Conservation (phyloP, 2,329 filamentous ascomycete species). For the Parafenestella ontariensis region DNA sequence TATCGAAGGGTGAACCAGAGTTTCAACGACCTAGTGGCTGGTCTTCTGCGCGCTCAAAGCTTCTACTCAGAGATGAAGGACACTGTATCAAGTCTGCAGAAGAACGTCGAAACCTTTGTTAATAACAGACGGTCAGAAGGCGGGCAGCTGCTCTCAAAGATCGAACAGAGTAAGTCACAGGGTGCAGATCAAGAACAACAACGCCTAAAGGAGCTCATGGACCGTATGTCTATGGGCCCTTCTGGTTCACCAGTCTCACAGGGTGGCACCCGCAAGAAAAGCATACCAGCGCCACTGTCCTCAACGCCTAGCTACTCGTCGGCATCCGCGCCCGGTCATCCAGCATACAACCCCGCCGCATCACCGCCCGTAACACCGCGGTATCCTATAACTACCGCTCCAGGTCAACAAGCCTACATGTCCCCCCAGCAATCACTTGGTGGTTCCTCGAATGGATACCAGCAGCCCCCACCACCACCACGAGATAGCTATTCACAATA, state of each 20-base stretch:
- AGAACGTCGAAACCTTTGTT: conserved; percentile 97
- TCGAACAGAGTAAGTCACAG: conserved; percentile 77
- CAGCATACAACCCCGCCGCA: conserved; percentile 60
- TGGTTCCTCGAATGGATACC: conserved; percentile 32
- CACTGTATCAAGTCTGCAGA: conserved; percentile 86
- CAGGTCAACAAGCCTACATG: conserved; percentile 42
- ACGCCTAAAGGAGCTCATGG: conserved; percentile 87
- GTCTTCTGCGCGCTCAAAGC: conserved; percentile 83
- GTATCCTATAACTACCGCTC: conserved; percentile 48
- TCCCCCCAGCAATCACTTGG: conserved; percentile 39
- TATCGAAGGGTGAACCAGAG: conserved; percentile 94
- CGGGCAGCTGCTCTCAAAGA: conserved; percentile 84
- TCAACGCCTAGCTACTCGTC: conserved; percentile 45
- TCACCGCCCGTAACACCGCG: conserved; percentile 57
- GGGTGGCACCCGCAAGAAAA: conserved; percentile 39
- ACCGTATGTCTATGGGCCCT: conserved; percentile 85
- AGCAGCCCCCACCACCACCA: conserved; percentile 37
- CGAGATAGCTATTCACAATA: conserved; percentile 45
- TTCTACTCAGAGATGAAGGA: conserved; percentile 98
- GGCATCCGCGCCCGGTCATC: conserved; percentile 35
- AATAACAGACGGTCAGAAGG: conserved; percentile 93
- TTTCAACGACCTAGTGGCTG: conserved; percentile 87
- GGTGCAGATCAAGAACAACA: conserved; percentile 85
- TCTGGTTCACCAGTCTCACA: conserved; percentile 44
- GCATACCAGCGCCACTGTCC: conserved; percentile 51